Base-by-base conservation (phyloP, 495 filamentous ascomycete genomes). In the Hypoxylon lienhwacheense region DNA sequence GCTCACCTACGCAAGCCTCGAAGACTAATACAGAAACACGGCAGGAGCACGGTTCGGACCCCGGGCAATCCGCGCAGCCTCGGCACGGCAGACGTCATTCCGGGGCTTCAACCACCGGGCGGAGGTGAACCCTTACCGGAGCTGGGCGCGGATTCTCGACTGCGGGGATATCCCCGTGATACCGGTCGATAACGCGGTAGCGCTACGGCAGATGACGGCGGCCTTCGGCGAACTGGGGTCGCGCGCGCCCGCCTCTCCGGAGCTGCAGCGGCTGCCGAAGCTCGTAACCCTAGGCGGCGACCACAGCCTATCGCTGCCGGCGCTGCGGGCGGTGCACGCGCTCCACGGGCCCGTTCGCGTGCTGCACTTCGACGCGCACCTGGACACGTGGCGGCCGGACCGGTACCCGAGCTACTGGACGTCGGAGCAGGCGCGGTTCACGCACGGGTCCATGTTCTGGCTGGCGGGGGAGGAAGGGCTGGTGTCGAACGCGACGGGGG, bases 361-460 rank as follows among this genome's bases (percentile, higher is more conserved):
- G 8, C 75, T 95, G 36, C 89, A 95, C 68, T 93, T 93, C 68
- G 90, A 93, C 61, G 88, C 76, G 7, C 85, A 89, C 64, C 76
- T 88, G 0, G 89, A 95, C 64, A 93, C 89, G 3, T 92, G 89
- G 89, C 82, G 90, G 64, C 89, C 90, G 0, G 80, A 78, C 8
- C 86, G 85, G 47, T 92, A 91, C 68, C 84, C 86, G 0, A 82
- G 79, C 10, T 82, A 83, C 43, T 95, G 89, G 89, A 68, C 75
- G 5, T 80, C 76, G 8, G 77, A 82, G 63, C 87, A 88, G 64
- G 76, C 81, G 6, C 76, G 81, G 51, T 95, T 92, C 72, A 92
- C 84, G 64, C 89, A 95, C 68, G 89, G 89, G 3, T 85, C 77
- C 37, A 91, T 92, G 82, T 93, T 95, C 77, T 88, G 87, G 81